phyloP scores from a whole-genome alignment of 352 stramenopile species.

The Phytophthora litchii region DNA sequence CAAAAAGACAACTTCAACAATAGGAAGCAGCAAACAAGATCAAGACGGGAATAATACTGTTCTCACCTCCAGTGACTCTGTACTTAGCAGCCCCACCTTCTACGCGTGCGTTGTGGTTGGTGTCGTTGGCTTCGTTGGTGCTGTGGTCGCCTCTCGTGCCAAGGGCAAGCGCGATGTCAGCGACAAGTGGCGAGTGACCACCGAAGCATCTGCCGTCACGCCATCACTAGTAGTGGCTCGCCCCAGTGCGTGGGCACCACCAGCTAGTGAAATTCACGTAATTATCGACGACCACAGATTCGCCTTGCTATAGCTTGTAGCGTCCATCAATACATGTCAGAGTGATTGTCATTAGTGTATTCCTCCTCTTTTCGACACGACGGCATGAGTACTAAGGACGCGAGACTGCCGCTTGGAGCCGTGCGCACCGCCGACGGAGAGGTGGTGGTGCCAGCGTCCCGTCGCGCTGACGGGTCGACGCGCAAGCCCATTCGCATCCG shows the following conservation, averaged over 20 bases:
- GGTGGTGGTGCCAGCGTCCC: conserved; percentile 68
- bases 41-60: background rate
- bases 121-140: conserved; percentile 23
- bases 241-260: conserved; percentile 2
- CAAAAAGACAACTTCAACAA: conserved; percentile 18
- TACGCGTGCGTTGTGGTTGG: conserved; percentile 43
- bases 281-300: conserved; percentile 27
- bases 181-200: conserved; percentile 9
- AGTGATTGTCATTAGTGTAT: conserved; percentile 8
- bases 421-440: conserved; percentile 64
- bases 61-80: background rate
- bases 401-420: conserved; percentile 60
- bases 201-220: conserved; percentile 1
- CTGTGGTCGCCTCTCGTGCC: conserved; percentile 19
- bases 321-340: background rate
- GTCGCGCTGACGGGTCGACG: conserved; percentile 71
- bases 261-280: conserved; percentile 22
- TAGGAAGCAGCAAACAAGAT: conserved; percentile 1
- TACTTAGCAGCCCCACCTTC: conserved; percentile 30
- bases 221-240: background rate
- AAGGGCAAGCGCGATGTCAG: conserved; percentile 20
- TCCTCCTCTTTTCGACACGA: background rate
- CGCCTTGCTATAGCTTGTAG: conserved; percentile 22
- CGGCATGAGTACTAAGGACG: conserved; percentile 15
- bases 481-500: conserved; percentile 85